A percentile compares a stretch with the other conserved stretches of the same genome.
Evolutionary conservation across 768 basidiomycete species (phyloP).

Genomic region (Serendipita sp.): DNA sequence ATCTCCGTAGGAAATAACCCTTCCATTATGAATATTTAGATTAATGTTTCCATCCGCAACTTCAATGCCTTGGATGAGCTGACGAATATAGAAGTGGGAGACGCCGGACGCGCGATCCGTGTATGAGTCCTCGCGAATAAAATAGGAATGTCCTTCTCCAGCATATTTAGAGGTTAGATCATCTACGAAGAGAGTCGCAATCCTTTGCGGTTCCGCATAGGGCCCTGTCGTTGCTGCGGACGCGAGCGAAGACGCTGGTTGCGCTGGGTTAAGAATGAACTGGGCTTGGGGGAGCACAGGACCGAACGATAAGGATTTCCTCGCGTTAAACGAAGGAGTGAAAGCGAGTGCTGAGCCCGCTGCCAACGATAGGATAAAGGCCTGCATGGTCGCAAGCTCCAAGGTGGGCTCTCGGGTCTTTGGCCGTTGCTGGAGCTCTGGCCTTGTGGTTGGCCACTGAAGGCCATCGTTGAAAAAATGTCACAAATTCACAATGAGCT

Average conservation of each 20-base stretch:
- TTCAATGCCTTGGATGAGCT: slow-evolving; percentile 72
- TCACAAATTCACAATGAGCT: too few relatives aligned
- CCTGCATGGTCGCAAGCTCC: not conserved
- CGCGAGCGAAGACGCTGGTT: slow-evolving; percentile 26
- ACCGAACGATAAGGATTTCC: slow-evolving; percentile 81
- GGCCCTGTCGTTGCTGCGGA: slow-evolving; percentile 16
- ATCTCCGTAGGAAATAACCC: slow-evolving; percentile 73
- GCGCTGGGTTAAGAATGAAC: slow-evolving; percentile 20
- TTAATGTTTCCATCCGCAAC: slow-evolving; percentile 88
- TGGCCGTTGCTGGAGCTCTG: not conserved
- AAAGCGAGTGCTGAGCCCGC: not conserved
- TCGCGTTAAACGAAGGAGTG: not conserved
- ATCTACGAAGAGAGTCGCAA: slow-evolving; percentile 48
- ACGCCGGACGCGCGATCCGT: slow-evolving; percentile 76
- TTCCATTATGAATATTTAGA: slow-evolving; percentile 74
- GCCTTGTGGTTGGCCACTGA: not conserved
- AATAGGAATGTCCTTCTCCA: slow-evolving; percentile 26
- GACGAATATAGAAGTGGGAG: slow-evolving; percentile 77
- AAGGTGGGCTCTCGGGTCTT: not conserved
- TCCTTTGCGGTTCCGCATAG: slow-evolving; percentile 36
- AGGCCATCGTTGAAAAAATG: too few relatives aligned
- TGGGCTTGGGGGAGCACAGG: slow-evolving; percentile 55
- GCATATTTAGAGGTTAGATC: slow-evolving; percentile 30
- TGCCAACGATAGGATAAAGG: not conserved
- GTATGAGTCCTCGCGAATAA: slow-evolving; percentile 68